phyloP scores from a whole-genome alignment of 2,329 filamentous ascomycete species.

The Penicillium sp. region DNA sequence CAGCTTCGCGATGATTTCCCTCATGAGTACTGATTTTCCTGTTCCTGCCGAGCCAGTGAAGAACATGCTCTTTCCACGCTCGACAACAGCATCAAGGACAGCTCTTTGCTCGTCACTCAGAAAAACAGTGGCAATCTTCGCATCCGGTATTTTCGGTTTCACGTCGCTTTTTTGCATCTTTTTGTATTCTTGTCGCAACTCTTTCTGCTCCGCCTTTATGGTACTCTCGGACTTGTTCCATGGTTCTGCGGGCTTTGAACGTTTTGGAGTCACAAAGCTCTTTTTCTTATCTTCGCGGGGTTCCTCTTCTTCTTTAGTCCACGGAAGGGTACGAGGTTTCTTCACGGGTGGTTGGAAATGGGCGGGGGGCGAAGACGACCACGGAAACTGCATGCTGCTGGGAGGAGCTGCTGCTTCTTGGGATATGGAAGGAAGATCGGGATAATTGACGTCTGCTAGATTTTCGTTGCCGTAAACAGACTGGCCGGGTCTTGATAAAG shows the following conservation, averaged over 20 bases:
- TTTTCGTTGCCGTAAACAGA: slow-evolving; percentile 13
- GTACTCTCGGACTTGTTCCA: slow-evolving; percentile 76
- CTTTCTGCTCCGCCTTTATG: slow-evolving; percentile 74
- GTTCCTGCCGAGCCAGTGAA: slow-evolving; percentile 96
- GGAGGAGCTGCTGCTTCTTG: slow-evolving; percentile 34
- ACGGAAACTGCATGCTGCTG: slow-evolving; percentile 63
- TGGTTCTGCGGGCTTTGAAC: slow-evolving; percentile 46
- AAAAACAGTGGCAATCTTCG: slow-evolving; percentile 57
- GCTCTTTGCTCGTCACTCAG: slow-evolving; percentile 83
- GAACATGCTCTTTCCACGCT: slow-evolving; percentile 84
- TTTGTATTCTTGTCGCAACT: slow-evolving; percentile 60
- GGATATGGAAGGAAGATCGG: slow-evolving; percentile 33
- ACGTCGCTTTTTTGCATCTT: slow-evolving; percentile 50
- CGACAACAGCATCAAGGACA: slow-evolving; percentile 77
- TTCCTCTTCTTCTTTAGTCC: slow-evolving; percentile 42
- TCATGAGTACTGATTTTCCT: slow-evolving; percentile 93
- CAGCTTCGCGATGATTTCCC: slow-evolving; percentile 80
- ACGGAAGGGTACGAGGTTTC: slow-evolving; percentile 68
- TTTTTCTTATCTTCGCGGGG: slow-evolving; percentile 22
- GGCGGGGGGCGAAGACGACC: slow-evolving; percentile 61
- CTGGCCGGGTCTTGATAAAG: background rate
- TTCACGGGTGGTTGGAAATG: slow-evolving; percentile 37
- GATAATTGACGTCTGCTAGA: slow-evolving; percentile 34
- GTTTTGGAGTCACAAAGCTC: slow-evolving; percentile 44
- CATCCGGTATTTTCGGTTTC: slow-evolving; percentile 40